A percentile compares a stretch with the other conserved stretches of the same genome.
phyloP scores from a whole-genome alignment of 768 basidiomycete genomes.

The Hemileccinum impolitum region DNA sequence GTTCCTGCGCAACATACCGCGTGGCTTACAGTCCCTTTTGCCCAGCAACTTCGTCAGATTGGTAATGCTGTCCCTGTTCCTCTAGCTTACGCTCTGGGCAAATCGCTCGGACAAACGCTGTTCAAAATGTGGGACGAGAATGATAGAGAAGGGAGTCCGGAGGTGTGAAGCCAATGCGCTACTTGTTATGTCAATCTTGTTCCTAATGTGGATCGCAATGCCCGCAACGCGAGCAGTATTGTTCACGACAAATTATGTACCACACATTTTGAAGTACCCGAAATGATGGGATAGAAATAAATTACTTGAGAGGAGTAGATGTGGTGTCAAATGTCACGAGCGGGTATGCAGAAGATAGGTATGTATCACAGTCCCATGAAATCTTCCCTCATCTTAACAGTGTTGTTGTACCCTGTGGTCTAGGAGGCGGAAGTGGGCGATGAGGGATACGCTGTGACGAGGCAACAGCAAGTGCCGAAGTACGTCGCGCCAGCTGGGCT shows the following conservation, averaged over 20 bases:
- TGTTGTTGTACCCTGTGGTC: conserved; percentile 8
- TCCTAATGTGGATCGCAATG: conserved; percentile 3
- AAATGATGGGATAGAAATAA: conserved; percentile 11
- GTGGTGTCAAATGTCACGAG: neutral
- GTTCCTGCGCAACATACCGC: neutral
- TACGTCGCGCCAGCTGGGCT: conserved; percentile 39
- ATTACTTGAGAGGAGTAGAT: conserved; percentile 4
- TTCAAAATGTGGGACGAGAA: conserved; percentile 43
- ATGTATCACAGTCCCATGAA: conserved; percentile 14
- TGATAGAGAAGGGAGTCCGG: conserved; percentile 44
- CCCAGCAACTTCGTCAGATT: conserved; percentile 71
- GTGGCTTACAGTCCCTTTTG: conserved; percentile 1
- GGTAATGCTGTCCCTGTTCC: conserved; percentile 79
- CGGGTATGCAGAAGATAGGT: conserved; percentile 21
- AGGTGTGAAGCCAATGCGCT: conserved; percentile 25
- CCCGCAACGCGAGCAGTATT: neutral
- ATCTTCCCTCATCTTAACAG: conserved; percentile 12
- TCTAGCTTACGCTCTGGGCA: conserved; percentile 61
- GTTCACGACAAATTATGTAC: conserved; percentile 1
- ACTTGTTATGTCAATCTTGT: neutral
- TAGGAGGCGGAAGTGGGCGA: conserved; percentile 25
- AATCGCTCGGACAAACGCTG: conserved; percentile 42
- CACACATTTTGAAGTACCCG: neutral
- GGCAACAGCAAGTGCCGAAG: conserved; percentile 31
- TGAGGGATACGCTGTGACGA: conserved; percentile 35